These are phyloP conservation scores for Phaeosphaeriaceae sp. DNA, from an alignment of 2,329 filamentous ascomycete species.

Conservation along the genomic window DNA sequence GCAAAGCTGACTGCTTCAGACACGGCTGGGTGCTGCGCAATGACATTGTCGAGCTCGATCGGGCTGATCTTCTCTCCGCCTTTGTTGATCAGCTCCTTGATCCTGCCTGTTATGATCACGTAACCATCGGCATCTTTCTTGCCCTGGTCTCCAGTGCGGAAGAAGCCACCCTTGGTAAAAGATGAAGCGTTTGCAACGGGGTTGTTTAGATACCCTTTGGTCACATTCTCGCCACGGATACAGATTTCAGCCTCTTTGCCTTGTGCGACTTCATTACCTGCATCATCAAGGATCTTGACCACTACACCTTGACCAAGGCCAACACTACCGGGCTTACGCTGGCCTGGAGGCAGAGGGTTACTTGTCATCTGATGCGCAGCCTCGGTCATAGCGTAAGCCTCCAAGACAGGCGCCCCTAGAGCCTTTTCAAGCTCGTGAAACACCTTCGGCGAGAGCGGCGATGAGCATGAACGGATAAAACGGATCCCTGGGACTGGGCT, in stretches of 20 bases:
- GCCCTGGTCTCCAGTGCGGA: slow-evolving; percentile 87
- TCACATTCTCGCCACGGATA: slow-evolving; percentile 82
- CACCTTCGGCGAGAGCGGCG: slow-evolving; percentile 79
- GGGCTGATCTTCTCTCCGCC: slow-evolving; percentile 89
- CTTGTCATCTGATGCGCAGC: slow-evolving; percentile 86
- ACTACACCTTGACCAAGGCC: slow-evolving; percentile 85
- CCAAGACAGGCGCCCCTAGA: slow-evolving; percentile 80
- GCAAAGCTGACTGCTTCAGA: slow-evolving; percentile 84
- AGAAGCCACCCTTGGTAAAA: slow-evolving; percentile 78
- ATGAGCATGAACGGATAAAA: slow-evolving; percentile 88
- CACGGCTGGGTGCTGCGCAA: slow-evolving; percentile 74
- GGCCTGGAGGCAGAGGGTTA: slow-evolving; percentile 65
- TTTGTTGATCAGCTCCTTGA: slow-evolving; percentile 93
- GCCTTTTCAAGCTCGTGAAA: slow-evolving; percentile 79
- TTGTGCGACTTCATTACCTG: slow-evolving; percentile 70
- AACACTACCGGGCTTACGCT: slow-evolving; percentile 81
- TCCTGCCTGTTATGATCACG: slow-evolving; percentile 84
- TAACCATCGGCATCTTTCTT: slow-evolving; percentile 81
- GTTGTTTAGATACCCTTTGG: slow-evolving; percentile 86
- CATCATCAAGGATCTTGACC: slow-evolving; percentile 74
- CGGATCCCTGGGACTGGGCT: slow-evolving; percentile 74
- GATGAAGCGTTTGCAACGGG: slow-evolving; percentile 74
- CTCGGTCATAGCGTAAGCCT: slow-evolving; percentile 94
- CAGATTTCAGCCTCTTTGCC: slow-evolving; percentile 82
- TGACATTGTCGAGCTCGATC: slow-evolving; percentile 83